Evolutionary conservation across 306 rosid species (phyloP).

Genomic region (Herpetospermum pedunculosum): DNA sequence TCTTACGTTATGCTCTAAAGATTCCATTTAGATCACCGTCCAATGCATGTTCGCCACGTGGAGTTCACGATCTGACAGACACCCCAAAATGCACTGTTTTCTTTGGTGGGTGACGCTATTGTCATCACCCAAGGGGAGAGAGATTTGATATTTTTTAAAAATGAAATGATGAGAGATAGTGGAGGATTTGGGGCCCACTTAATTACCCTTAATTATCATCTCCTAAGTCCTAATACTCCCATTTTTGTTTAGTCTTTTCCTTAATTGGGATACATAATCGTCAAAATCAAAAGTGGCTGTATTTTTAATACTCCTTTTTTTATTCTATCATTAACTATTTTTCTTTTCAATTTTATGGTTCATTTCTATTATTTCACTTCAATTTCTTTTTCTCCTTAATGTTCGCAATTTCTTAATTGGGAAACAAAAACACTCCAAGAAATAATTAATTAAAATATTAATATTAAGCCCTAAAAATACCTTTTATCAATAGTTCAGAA

Average conservation of each 20-base stretch:
- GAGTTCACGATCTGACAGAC: background rate
- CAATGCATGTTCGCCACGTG: conserved; percentile 9
- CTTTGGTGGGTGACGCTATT: background rate
- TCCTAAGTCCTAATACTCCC: background rate
- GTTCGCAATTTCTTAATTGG: too few relatives aligned
- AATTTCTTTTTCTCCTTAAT: too few relatives aligned
- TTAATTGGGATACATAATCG: background rate
- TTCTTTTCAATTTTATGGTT: background rate
- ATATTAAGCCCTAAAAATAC: too few relatives aligned
- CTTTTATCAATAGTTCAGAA: too few relatives aligned
- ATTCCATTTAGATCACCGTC: conserved; percentile 13
- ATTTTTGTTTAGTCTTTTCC: background rate
- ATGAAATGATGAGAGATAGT: background rate
- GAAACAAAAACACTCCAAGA: too few relatives aligned
- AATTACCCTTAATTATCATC: background rate
- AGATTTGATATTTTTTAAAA: background rate
- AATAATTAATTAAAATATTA: too few relatives aligned
- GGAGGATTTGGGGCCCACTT: conserved; percentile 3
- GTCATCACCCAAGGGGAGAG: background rate
- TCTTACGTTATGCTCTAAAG: conserved; percentile 36
- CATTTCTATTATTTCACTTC: too few relatives aligned
- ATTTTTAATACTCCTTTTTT: background rate
- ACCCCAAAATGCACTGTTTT: background rate
- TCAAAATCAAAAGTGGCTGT: background rate
- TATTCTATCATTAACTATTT: background rate